A percentile compares a stretch with the other conserved stretches of the same genome.
Conservation (phyloP, 2,329 filamentous ascomycete genomes). For the Dothidotthia symphoricarpi region DNA sequence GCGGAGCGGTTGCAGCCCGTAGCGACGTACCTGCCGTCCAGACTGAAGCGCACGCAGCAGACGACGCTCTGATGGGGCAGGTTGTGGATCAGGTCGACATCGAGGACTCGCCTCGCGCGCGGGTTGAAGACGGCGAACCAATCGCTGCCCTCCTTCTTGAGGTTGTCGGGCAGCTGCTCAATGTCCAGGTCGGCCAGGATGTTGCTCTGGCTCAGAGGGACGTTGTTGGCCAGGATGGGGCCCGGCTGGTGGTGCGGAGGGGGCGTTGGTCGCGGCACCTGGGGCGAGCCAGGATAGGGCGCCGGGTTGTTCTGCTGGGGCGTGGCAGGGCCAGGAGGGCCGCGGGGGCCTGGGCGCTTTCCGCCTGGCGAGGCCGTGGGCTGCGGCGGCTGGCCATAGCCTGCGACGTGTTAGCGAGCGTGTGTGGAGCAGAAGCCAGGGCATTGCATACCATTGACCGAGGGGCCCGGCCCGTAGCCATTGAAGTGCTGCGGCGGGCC, state of each 20-base stretch:
- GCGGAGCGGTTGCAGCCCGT: conserved; percentile 98
- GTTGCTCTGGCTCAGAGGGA: conserved; percentile 58
- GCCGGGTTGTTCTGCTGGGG: conserved; percentile 88
- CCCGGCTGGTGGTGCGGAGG: conserved; percentile 47
- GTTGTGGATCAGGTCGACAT: conserved; percentile 92
- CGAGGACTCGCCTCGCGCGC: conserved; percentile 79
- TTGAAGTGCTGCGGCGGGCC: conserved; percentile 68
- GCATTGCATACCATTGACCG: conserved; percentile 57
- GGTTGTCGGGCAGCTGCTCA: conserved; percentile 77
- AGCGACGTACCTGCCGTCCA: conserved; percentile 91
- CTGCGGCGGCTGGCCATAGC: conserved; percentile 81
- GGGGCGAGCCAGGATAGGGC: conserved; percentile 84
- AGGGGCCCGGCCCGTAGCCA: conserved; percentile 63
- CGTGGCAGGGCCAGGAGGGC: conserved; percentile 67
- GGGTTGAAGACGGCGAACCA: conserved; percentile 99
- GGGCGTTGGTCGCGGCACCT: conserved; percentile 75
- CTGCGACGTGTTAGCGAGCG: conserved; percentile 40
- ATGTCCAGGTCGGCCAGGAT: conserved; percentile 82
- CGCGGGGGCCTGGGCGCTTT: conserved; percentile 68
- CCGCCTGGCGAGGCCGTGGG: conserved; percentile 83
- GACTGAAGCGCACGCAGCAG: conserved; percentile 95
- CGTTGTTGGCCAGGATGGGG: conserved; percentile 28
- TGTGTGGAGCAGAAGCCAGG: conserved; percentile 5
- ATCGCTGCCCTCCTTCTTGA: conserved; percentile 85
- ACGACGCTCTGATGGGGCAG: conserved; percentile 93